Percentiles rank a stretch among this genome's conserved stretches.
These are phyloP conservation scores for Selaginella tamariscina DNA, from an alignment of 75 land plant species.

Conservation along the genomic window DNA sequence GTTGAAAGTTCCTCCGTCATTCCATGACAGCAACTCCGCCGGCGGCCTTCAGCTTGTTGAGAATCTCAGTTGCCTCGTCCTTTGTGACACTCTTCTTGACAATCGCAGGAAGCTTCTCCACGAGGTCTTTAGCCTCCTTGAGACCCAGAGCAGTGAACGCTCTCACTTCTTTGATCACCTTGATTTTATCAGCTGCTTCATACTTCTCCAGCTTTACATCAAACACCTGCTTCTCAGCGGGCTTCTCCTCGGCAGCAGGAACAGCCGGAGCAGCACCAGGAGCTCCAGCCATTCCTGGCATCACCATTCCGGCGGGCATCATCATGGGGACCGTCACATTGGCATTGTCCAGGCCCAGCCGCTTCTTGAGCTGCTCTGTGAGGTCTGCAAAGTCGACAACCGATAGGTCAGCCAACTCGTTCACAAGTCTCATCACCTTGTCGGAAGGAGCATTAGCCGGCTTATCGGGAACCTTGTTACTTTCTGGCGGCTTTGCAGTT, in stretches of 20 bases:
- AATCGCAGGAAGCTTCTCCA: conserved; percentile 59
- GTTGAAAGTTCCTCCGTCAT: too few relatives aligned
- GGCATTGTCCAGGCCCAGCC: conserved; percentile 35
- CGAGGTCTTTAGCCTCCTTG: conserved; percentile 80
- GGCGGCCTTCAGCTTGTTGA: conserved; percentile 50
- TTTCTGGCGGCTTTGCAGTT: too few relatives aligned
- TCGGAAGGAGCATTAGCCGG: conserved; percentile 59
- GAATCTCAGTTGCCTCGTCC: conserved; percentile 50
- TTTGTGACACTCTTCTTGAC: conserved; percentile 52
- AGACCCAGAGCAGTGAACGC: conserved; percentile 53
- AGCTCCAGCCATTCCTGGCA: conserved; percentile 16
- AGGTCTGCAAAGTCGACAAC: conserved; percentile 60
- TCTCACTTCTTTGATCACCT: conserved; percentile 68
- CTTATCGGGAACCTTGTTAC: too few relatives aligned
- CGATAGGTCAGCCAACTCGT: conserved; percentile 56
- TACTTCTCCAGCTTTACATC: conserved; percentile 75
- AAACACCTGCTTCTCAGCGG: conserved; percentile 53
- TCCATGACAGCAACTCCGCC: conserved; percentile 59
- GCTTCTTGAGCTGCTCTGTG: conserved; percentile 37
- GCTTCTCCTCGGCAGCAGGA: conserved; percentile 43
- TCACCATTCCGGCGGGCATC: conserved; percentile 29
- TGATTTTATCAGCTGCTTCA: conserved; percentile 71
- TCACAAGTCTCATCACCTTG: conserved; percentile 56
- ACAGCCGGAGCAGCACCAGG: conserved; percentile 18
- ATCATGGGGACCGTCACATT: conserved; percentile 18